Percentiles rank a stretch among this genome's conserved stretches.
Conservation (phyloP, 495 filamentous ascomycete genomes). For the Sabuloglossum arenarium region DNA sequence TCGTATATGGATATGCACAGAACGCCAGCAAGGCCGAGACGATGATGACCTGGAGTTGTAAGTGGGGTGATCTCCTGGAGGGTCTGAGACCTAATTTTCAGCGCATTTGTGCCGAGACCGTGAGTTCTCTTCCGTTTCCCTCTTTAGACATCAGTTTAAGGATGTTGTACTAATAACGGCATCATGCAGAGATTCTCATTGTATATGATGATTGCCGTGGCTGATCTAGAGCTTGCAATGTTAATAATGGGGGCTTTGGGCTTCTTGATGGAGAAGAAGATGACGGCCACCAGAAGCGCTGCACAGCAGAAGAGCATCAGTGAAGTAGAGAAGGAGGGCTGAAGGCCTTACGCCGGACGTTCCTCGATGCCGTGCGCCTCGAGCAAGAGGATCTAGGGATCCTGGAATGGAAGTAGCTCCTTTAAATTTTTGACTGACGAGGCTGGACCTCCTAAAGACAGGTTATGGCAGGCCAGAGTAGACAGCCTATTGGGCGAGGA, state of each 20-base stretch:
- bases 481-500: background rate
- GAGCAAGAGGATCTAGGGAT: background rate
- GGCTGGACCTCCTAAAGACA: background rate
- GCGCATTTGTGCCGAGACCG: background rate
- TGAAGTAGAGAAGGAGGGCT: background rate
- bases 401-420: background rate
- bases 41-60: background rate
- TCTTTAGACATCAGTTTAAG: background rate
- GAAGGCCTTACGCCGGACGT: background rate
- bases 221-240: background rate
- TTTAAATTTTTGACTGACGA: background rate
- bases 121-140: background rate
- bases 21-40: background rate
- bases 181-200: background rate
- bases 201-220: background rate
- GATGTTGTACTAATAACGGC: background rate
- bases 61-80: background rate
- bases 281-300: background rate
- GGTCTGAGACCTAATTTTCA: background rate
- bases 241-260: background rate
- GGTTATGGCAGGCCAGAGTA: background rate
- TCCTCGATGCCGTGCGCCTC: background rate
- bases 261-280: background rate
- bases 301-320: background rate
- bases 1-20: background rate